Conservation (phyloP, 441 rosid species). For the Biscutella auriculata region DNA sequence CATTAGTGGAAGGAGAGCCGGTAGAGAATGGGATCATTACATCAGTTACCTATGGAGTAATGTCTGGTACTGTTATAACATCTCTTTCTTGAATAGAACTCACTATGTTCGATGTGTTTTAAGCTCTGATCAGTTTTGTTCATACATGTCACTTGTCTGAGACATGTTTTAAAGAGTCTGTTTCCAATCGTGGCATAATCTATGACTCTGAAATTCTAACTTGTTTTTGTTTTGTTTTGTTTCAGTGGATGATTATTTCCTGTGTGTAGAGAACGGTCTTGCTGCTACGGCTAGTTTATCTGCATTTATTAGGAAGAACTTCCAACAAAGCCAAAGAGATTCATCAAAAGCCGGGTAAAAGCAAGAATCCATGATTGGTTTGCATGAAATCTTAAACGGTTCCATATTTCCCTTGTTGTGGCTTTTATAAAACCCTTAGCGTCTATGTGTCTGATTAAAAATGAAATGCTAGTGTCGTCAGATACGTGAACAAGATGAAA, state of each 20-base stretch:
- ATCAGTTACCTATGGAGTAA: slow-evolving; percentile 63
- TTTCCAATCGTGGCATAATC: background rate
- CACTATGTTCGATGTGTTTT: background rate
- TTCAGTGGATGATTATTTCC: slow-evolving; percentile 67
- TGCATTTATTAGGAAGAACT: slow-evolving; percentile 65
- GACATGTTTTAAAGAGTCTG: background rate
- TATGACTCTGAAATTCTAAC: background rate
- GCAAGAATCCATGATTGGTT: background rate
- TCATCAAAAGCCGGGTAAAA: slow-evolving; percentile 35
- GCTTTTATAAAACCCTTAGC: background rate
- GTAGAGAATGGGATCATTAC: slow-evolving; percentile 68
- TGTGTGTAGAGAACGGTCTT: slow-evolving; percentile 59
- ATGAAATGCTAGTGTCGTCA: background rate
- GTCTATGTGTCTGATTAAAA: background rate
- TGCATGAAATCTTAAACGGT: background rate
- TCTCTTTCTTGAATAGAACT: background rate
- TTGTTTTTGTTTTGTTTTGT: background rate
- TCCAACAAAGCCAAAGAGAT: slow-evolving; percentile 41
- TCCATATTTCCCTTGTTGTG: background rate
- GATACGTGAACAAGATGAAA: background rate
- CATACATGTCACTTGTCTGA: background rate
- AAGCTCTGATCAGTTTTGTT: background rate
- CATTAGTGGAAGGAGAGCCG: slow-evolving; percentile 38
- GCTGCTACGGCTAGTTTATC: slow-evolving; percentile 67
- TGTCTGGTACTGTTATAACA: slow-evolving; percentile 18